Conservation (phyloP, 2,329 filamentous ascomycete genomes). For the Fusarium sp. region DNA sequence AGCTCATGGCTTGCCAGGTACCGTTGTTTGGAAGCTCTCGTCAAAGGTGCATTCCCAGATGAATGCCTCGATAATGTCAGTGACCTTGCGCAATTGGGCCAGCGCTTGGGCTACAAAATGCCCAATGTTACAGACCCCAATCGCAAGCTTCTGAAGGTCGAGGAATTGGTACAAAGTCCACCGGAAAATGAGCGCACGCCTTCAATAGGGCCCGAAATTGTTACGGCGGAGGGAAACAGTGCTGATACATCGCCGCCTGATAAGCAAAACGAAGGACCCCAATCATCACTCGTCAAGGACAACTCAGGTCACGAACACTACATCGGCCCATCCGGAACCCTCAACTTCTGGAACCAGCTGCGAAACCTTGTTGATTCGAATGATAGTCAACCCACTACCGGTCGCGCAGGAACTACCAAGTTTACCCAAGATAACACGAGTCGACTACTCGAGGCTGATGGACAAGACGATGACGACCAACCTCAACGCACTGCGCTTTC, state of each 20-base stretch:
- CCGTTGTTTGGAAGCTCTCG: conserved; percentile 53
- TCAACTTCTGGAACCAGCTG: conserved; percentile 53
- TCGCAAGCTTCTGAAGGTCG: conserved; percentile 29
- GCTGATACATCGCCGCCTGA: conserved; percentile 16
- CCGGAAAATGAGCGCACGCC: neutral
- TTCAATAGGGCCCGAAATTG: conserved; percentile 1
- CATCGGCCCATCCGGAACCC: conserved; percentile 53
- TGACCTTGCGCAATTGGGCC: conserved; percentile 49
- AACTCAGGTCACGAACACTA: conserved; percentile 53
- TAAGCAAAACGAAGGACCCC: conserved; percentile 36
- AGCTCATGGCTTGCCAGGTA: conserved; percentile 40
- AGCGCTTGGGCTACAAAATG: conserved; percentile 51
- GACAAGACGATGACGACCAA: conserved; percentile 29
- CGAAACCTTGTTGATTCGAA: conserved; percentile 48
- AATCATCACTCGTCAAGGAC: conserved; percentile 48
- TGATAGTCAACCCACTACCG: conserved; percentile 7
- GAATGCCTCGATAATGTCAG: conserved; percentile 46
- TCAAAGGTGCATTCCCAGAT: conserved; percentile 51
- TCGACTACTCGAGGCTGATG: conserved; percentile 33
- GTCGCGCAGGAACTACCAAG: conserved; percentile 5
- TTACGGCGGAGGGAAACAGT: neutral
- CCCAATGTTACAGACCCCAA: conserved; percentile 45
- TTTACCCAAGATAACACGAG: conserved; percentile 37
- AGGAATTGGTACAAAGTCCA: conserved; percentile 27
- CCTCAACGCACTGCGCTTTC: neutral